Percentiles rank a stretch among this genome's conserved stretches.
Evolutionary conservation across 2,329 filamentous ascomycete genomes (phyloP).

Genomic region (Orbilia brochopaga): DNA sequence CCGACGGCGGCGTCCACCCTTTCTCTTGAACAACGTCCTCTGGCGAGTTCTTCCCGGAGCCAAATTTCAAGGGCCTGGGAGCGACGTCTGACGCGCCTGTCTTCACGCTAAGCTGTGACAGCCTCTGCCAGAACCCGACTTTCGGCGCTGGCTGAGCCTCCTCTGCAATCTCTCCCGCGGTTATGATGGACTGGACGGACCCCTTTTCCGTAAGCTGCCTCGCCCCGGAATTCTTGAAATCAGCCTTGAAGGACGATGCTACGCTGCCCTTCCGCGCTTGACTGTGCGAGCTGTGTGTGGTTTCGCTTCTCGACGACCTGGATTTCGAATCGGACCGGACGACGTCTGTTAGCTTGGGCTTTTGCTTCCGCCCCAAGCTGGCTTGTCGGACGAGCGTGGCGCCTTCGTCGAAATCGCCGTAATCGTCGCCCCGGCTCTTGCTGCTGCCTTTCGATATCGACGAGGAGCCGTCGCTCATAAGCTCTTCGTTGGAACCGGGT

Average conservation of each 20-base stretch:
- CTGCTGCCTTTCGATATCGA: slow-evolving; percentile 47
- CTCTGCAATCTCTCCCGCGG: slow-evolving; percentile 33
- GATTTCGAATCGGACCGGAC: slow-evolving; percentile 50
- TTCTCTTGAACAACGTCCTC: slow-evolving; percentile 2
- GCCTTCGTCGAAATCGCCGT: slow-evolving; percentile 54
- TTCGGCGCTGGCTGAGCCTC: slow-evolving; percentile 33
- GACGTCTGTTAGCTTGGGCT: slow-evolving; percentile 64
- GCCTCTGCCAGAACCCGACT: slow-evolving; percentile 44
- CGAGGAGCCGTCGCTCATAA: slow-evolving; percentile 56
- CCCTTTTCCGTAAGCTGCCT: slow-evolving; percentile 18
- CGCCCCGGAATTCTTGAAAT: slow-evolving; percentile 35
- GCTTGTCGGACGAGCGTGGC: slow-evolving; percentile 65
- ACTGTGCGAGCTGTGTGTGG: slow-evolving; percentile 18
- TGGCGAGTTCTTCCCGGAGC: slow-evolving; percentile 28
- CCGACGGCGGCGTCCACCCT: neutral
- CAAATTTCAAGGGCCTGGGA: slow-evolving; percentile 27
- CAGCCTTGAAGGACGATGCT: slow-evolving; percentile 22
- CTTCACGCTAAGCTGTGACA: slow-evolving; percentile 27
- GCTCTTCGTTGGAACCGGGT: slow-evolving; percentile 59
- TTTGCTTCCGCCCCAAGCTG: slow-evolving; percentile 68
- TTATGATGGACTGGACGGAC: slow-evolving; percentile 13
- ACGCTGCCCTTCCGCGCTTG: slow-evolving; percentile 28
- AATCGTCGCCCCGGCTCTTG: slow-evolving; percentile 57
- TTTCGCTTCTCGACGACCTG: slow-evolving; percentile 32
- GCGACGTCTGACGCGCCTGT: slow-evolving; percentile 26